phyloP scores from a whole-genome alignment of 345 rosid species.

The Pugionium cornutum region DNA sequence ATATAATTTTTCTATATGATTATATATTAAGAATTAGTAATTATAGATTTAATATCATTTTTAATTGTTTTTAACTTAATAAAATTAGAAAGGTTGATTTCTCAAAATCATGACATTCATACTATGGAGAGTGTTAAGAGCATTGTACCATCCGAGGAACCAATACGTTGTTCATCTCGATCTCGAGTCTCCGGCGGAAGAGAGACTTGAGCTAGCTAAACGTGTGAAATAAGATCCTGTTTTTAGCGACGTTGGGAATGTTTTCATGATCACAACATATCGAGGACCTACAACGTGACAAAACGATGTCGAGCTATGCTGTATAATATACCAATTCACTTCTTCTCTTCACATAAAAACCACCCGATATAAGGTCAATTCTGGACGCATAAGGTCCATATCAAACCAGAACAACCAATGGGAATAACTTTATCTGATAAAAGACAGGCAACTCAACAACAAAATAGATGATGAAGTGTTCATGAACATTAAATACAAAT shows the following conservation, averaged over 20 bases:
- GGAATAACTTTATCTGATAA: background rate
- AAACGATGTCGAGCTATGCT: constrained; percentile 13
- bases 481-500: constrained; percentile 13
- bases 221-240: constrained; percentile 71
- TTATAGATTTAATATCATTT: too few species aligned
- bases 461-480: constrained; percentile 9
- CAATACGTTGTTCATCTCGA: constrained; percentile 91
- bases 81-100: too few species aligned
- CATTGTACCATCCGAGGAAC: constrained; percentile 86
- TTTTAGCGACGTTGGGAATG: constrained; percentile 69
- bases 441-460: background rate
- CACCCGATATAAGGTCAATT: background rate
- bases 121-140: constrained; percentile 90
- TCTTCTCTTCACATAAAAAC: constrained; percentile 13
- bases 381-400: too few species aligned
- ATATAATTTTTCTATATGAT: too few species aligned
- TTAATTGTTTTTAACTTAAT: too few species aligned
- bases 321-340: constrained; percentile 24
- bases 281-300: constrained; percentile 8
- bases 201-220: constrained; percentile 75
- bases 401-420: background rate
- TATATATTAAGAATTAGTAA: too few species aligned
- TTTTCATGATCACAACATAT: constrained; percentile 57
- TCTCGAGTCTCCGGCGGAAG: constrained; percentile 84
- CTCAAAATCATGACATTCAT: too few species aligned